Evolutionary conservation across 306 rosid species (phyloP).

Genomic region (Castanea mollissima): DNA sequence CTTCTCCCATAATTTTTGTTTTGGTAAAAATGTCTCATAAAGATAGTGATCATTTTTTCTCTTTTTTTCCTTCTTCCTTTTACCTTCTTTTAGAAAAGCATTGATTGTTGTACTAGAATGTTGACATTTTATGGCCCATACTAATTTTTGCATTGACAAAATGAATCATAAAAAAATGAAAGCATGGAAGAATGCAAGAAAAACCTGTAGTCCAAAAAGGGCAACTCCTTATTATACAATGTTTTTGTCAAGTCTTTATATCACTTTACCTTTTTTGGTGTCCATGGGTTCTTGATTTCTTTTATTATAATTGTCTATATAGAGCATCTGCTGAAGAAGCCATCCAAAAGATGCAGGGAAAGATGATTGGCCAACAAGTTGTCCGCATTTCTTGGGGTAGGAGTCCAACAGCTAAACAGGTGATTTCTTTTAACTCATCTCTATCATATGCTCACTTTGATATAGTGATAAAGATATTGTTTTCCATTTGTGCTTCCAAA

Average conservation of each 20-base stretch:
- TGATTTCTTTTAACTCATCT: conserved; percentile 25
- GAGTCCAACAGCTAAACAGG: conserved; percentile 78
- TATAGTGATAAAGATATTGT: background rate
- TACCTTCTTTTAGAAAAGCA: background rate
- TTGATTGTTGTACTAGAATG: background rate
- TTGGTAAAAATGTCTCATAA: background rate
- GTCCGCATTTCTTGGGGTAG: conserved; percentile 84
- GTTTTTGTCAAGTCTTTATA: background rate
- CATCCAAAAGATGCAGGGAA: conserved; percentile 88
- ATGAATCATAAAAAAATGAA: background rate
- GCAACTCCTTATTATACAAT: background rate
- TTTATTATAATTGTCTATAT: conserved; percentile 14
- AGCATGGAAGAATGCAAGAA: background rate
- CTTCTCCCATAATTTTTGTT: conserved; percentile 10
- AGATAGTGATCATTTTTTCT: background rate
- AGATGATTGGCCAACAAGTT: conserved; percentile 74
- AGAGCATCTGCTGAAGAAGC: conserved; percentile 90
- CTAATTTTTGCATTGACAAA: background rate
- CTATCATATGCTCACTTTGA: background rate
- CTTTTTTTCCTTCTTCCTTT: background rate
- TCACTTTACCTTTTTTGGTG: background rate
- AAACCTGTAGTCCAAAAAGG: background rate
- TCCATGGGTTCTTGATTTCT: conserved; percentile 20
- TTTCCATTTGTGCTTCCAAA: background rate
- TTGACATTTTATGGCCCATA: background rate